A percentile compares a stretch with the other conserved stretches of the same genome.
phyloP scores from a whole-genome alignment of 352 stramenopile species.

The Globisporangium megalacanthum region DNA sequence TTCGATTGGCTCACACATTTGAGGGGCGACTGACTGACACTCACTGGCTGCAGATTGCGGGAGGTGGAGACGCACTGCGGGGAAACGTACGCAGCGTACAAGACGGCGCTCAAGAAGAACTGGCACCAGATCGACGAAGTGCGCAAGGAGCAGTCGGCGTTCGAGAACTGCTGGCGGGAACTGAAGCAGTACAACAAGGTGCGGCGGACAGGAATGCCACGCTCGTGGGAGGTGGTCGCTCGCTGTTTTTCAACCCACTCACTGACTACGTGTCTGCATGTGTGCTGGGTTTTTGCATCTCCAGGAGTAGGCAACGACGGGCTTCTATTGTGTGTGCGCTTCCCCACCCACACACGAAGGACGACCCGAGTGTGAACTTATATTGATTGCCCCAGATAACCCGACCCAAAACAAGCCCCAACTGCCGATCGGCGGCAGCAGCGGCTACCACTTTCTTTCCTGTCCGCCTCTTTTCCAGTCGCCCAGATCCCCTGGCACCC shows the following conservation, averaged over 20 bases:
- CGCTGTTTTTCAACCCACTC: not conserved
- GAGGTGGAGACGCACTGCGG: conserved; percentile 79
- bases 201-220: not conserved
- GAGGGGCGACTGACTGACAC: not conserved
- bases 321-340: not conserved
- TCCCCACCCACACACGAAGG: not conserved
- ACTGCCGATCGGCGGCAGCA: no score
- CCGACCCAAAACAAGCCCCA: no score
- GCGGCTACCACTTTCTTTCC: no score
- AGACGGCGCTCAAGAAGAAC: conserved; percentile 86
- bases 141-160: conserved; percentile 79
- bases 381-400: no score
- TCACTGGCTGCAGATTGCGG: conserved; percentile 36
- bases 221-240: not conserved
- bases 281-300: no score
- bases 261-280: not conserved
- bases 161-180: conserved; percentile 83
- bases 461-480: no score
- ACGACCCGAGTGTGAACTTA: no score
- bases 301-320: not conserved
- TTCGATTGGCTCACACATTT: no score
- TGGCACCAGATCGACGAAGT: conserved; percentile 83
- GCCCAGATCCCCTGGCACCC: no score
- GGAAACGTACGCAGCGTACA: conserved; percentile 84
- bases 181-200: conserved; percentile 57